Percentiles rank a stretch among this genome's conserved stretches.
These are phyloP conservation scores for Diutina ranongensis DNA, from an alignment of 1,139 yeast species.

Conservation along the genomic window DNA sequence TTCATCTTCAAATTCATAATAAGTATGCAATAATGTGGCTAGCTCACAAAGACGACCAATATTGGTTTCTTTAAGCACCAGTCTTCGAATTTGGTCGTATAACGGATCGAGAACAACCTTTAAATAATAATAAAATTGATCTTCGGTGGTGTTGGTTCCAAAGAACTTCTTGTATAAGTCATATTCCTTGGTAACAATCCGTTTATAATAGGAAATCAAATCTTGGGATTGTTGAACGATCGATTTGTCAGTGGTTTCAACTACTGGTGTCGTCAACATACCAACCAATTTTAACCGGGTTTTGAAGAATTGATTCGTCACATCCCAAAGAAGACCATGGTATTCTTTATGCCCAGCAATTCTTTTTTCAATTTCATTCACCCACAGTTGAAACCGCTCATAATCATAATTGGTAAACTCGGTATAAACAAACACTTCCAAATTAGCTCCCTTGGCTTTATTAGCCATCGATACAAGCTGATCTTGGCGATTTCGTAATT, in stretches of 20 bases:
- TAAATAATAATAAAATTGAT: slow-evolving; percentile 43
- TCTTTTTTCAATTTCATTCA: background rate
- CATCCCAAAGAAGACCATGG: slow-evolving; percentile 56
- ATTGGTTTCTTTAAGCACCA: slow-evolving; percentile 56
- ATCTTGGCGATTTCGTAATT: slow-evolving; percentile 25
- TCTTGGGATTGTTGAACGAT: slow-evolving; percentile 49
- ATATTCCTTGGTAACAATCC: slow-evolving; percentile 50
- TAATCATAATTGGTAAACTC: slow-evolving; percentile 30
- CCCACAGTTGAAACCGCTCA: slow-evolving; percentile 18
- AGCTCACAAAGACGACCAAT: slow-evolving; percentile 64
- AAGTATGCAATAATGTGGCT: slow-evolving; percentile 57
- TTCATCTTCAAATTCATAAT: slow-evolving; percentile 51
- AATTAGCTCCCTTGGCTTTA: background rate
- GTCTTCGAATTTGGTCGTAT: slow-evolving; percentile 56
- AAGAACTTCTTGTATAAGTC: slow-evolving; percentile 47
- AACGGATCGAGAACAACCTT: slow-evolving; percentile 60
- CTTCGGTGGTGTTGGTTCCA: slow-evolving; percentile 7
- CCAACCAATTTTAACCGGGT: slow-evolving; percentile 33
- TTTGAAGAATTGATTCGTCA: slow-evolving; percentile 50
- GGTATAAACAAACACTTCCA: slow-evolving; percentile 31
- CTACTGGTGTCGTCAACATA: slow-evolving; percentile 3
- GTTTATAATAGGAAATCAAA: slow-evolving; percentile 45
- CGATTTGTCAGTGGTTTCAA: slow-evolving; percentile 9
- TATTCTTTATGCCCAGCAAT: slow-evolving; percentile 42
- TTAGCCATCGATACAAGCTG: background rate